Percentiles rank a stretch among this genome's conserved stretches.
Evolutionary conservation across 108 stramenopile species (phyloP).

Genomic region (Phaeodactylum tricornutum): DNA sequence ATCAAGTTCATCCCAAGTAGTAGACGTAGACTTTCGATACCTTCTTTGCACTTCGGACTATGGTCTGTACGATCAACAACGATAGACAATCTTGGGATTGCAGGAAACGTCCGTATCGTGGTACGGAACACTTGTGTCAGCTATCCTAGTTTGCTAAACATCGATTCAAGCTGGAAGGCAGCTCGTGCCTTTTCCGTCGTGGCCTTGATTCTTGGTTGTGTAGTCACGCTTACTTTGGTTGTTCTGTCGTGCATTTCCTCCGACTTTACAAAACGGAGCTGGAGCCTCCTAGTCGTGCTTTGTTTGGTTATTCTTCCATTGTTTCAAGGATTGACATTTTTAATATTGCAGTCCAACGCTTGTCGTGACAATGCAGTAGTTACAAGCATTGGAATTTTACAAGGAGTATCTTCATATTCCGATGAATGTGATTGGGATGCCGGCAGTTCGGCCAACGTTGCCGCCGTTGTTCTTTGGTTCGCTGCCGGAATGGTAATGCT

Average conservation of each 20-base stretch:
- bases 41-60: background rate
- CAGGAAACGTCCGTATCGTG: background rate
- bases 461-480: constrained; percentile 8
- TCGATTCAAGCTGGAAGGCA: constrained; percentile 4
- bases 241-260: background rate
- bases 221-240: background rate
- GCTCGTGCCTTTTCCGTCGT: constrained; percentile 3
- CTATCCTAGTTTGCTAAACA: background rate
- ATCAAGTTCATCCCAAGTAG: too few species aligned
- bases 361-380: constrained; percentile 14
- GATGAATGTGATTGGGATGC: constrained; percentile 5
- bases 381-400: background rate
- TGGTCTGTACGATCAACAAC: background rate
- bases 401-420: background rate
- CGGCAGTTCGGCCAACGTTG: constrained; percentile 7
- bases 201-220: background rate
- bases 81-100: background rate
- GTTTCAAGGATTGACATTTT: constrained; percentile 21
- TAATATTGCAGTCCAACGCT: constrained; percentile 7
- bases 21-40: too few species aligned
- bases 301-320: constrained; percentile 17
- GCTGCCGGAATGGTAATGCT: constrained; percentile 7
- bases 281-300: too few species aligned
- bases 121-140: background rate
- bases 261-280: too few species aligned